Percentiles rank a stretch among this genome's conserved stretches.
phyloP scores from a whole-genome alignment of 2,329 filamentous ascomycete species.

The Raffaelea albimanens region DNA sequence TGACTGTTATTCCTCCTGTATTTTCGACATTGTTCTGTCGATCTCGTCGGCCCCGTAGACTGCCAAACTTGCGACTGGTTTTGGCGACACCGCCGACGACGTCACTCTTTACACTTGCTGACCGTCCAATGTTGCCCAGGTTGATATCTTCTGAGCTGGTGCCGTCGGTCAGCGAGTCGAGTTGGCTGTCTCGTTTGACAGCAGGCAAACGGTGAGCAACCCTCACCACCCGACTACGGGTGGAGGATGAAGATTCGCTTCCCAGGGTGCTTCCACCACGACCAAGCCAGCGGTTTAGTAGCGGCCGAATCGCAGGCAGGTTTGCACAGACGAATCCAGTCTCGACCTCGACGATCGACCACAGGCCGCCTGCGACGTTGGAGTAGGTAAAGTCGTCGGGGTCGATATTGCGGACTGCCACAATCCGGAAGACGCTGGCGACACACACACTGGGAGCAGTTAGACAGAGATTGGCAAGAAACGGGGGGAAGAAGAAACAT shows the following conservation, averaged over 20 bases:
- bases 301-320: conserved; percentile 8
- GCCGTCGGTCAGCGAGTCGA: too few species aligned
- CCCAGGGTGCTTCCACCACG: not conserved
- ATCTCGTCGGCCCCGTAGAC: too few species aligned
- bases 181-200: too few species aligned
- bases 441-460: conserved; percentile 11
- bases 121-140: too few species aligned
- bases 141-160: too few species aligned
- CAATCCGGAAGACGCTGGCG: conserved; percentile 12
- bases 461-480: too few species aligned
- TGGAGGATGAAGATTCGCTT: too few species aligned
- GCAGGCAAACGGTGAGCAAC: too few species aligned
- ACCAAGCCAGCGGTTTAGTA: conserved; percentile 7
- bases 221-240: too few species aligned
- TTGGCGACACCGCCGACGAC: too few species aligned
- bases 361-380: conserved; percentile 10
- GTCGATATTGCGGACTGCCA: conserved; percentile 10
- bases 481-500: not conserved
- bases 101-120: too few species aligned
- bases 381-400: conserved; percentile 10
- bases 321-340: conserved; percentile 12
- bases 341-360: conserved; percentile 11
- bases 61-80: too few species aligned
- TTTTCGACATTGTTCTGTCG: not conserved
- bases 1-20: conserved; percentile 7